A percentile compares a stretch with the other conserved stretches of the same genome.
Evolutionary conservation across 331 rosid genomes (phyloP).

Genomic region (Malus hybrid): DNA sequence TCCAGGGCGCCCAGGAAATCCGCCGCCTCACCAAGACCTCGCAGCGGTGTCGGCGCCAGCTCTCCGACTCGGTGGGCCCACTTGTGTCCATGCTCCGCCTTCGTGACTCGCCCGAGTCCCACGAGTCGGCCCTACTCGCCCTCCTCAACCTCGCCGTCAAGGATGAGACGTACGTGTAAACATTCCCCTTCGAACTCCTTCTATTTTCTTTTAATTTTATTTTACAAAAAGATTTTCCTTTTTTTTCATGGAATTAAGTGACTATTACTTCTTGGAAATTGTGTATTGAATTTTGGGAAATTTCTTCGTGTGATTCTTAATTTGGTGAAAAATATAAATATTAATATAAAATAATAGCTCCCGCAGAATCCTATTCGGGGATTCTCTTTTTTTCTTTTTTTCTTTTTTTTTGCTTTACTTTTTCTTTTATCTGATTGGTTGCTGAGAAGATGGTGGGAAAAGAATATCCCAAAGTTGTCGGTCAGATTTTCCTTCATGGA

Average conservation of each 20-base stretch:
- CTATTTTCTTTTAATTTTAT: neutral
- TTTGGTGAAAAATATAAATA: neutral
- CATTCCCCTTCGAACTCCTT: neutral
- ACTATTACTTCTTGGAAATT: neutral
- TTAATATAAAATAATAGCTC: neutral
- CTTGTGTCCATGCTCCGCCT: conserved; percentile 76
- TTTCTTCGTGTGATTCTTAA: conserved; percentile 15
- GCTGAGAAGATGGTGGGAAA: conserved; percentile 8
- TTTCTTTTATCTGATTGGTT: conserved; percentile 22
- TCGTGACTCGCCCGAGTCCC: conserved; percentile 43
- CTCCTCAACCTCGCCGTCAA: conserved; percentile 91
- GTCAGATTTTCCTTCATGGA: neutral
- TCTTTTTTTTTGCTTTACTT: neutral
- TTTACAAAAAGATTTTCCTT: neutral
- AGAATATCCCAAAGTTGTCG: neutral
- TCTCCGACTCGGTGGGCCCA: conserved; percentile 45
- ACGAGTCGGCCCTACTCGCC: conserved; percentile 71
- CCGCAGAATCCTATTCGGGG: neutral
- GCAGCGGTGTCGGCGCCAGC: conserved; percentile 72
- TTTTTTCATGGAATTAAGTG: neutral
- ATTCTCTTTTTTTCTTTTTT: conserved; percentile 3
- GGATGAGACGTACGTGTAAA: conserved; percentile 55
- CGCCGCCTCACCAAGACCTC: conserved; percentile 85
- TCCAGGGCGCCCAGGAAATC: conserved; percentile 62
- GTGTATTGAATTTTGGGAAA: neutral